phyloP scores from a whole-genome alignment of 2,329 filamentous ascomycete species.

The Nannizziopsis arthrosporioides region DNA sequence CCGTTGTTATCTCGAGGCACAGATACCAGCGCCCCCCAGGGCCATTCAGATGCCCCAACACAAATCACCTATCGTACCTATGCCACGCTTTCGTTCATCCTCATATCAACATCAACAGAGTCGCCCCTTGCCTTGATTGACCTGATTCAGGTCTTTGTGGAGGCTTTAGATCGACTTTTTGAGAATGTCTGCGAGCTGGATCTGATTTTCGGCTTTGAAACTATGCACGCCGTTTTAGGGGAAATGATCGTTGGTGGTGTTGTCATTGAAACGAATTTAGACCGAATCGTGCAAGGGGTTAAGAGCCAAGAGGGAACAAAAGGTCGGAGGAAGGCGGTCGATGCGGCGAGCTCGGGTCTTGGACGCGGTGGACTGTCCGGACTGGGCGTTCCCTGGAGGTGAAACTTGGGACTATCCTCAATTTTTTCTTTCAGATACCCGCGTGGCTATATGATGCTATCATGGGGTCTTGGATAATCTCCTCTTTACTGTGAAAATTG shows the following conservation, averaged over 20 bases:
- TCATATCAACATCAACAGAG: constrained; percentile 93
- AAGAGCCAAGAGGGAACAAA: constrained; percentile 39
- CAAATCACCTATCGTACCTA: constrained; percentile 98
- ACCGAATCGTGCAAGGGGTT: constrained; percentile 78
- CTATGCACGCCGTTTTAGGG: constrained; percentile 74
- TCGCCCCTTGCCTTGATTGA: constrained; percentile 91
- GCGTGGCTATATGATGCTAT: neutral
- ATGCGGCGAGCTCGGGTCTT: constrained; percentile 30
- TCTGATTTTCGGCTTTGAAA: constrained; percentile 98
- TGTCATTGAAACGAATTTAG: constrained; percentile 82
- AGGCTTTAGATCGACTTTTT: constrained; percentile 85
- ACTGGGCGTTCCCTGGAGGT: constrained; percentile 29
- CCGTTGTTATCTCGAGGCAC: constrained; percentile 48
- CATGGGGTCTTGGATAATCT: neutral
- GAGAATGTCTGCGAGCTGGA: constrained; percentile 98
- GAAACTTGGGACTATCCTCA: neutral
- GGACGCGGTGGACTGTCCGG: constrained; percentile 30
- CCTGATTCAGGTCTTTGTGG: constrained; percentile 95
- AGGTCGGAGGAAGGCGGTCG: constrained; percentile 35
- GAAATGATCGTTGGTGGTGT: constrained; percentile 96
- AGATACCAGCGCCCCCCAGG: constrained; percentile 36
- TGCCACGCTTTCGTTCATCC: constrained; percentile 94
- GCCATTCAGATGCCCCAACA: constrained; percentile 77
- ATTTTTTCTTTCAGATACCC: neutral
- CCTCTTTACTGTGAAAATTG: too few relatives aligned